Evolutionary conservation across 371 early-diverging fungal genomes (phyloP), one percentile per base, ranked within the genome.

Genomic region (Lichtheimia corymbifera): DNA sequence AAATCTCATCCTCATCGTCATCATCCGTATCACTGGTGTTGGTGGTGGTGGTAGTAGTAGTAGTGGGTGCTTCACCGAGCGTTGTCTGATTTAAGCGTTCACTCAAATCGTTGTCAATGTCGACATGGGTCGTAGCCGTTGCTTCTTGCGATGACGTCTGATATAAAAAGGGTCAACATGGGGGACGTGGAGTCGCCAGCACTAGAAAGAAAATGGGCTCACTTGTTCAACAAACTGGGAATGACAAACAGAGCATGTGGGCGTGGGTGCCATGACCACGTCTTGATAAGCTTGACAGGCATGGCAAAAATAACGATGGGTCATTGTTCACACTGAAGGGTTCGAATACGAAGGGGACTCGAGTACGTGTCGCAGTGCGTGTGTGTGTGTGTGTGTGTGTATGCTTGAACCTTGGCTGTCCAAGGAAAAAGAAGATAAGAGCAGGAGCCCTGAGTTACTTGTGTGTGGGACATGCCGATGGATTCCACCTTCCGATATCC

Each of bases 271-370:
- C 9, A n/a, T 4, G 27, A 27, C 44, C 11, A 20, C 30, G 0
- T 27, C 20, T 14, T 22, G 40, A 40, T 30, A 52, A 15, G 25
- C 43, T 41, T 60, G 40, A 52, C 60, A 53, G 14, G 7, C 42
- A 41, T 60, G 24, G 20, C 60, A 60, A 42, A 60, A 60, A 42
- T 22, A 60, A 7, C 28, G 52, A 15, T 52, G 25, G 28, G 9
- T 25, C 51, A 50, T 50, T 5, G 20, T 52, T 71, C 92, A 96
- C 71, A 96, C 96, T 63, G 86, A 86, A 14, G 89, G 94, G 53
- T 92, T 93, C 71, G 88, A 91, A 3, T 97, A 96, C 6, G 92
- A 93, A n/a, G 97, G 97, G 68, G 94, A 94, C 53, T 83, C 84
- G 56, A 35, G 35, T 35, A 35, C 35, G 11, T 11, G 35, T 35